phyloP scores from a whole-genome alignment of 148 eudicot genomes.

The Drosera capensis region DNA sequence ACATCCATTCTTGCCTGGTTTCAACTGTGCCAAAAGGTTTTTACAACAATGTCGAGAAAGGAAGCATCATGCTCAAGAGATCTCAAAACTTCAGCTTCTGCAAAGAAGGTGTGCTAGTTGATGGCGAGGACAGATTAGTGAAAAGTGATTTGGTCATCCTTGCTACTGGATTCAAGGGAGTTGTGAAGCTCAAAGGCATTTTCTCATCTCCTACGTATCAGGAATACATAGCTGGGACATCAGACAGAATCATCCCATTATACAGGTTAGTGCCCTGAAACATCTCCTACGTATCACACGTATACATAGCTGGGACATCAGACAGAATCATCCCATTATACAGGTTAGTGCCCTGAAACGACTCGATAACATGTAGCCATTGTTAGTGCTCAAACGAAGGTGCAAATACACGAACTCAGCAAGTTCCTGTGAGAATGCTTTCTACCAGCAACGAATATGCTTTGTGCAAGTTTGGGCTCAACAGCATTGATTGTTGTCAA shows the following conservation, averaged over 20 bases:
- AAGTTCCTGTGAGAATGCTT: not conserved
- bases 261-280: constrained; percentile 39
- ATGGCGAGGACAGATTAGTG: constrained; percentile 15
- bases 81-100: constrained; percentile 27
- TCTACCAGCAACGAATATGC: not conserved
- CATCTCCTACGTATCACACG: constrained; percentile 18
- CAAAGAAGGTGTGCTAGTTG: constrained; percentile 32
- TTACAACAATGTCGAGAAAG: constrained; percentile 37
- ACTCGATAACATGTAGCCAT: constrained; percentile 22
- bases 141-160: constrained; percentile 43
- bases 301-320: constrained; percentile 17
- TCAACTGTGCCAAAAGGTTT: constrained; percentile 31
- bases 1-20: constrained; percentile 29
- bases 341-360: constrained; percentile 27
- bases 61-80: constrained; percentile 40
- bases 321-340: constrained; percentile 22
- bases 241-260: constrained; percentile 18
- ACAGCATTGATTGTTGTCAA: not conserved
- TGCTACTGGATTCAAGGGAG: constrained; percentile 53
- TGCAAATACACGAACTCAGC: no score
- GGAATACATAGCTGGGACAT: constrained; percentile 15
- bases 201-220: constrained; percentile 24
- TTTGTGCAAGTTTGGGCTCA: not conserved
- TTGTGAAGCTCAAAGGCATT: constrained; percentile 25
- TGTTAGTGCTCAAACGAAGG: no score